Evolutionary conservation across 2,329 filamentous ascomycete genomes (phyloP).

Genomic region (Aureobasidium subglaciale): DNA sequence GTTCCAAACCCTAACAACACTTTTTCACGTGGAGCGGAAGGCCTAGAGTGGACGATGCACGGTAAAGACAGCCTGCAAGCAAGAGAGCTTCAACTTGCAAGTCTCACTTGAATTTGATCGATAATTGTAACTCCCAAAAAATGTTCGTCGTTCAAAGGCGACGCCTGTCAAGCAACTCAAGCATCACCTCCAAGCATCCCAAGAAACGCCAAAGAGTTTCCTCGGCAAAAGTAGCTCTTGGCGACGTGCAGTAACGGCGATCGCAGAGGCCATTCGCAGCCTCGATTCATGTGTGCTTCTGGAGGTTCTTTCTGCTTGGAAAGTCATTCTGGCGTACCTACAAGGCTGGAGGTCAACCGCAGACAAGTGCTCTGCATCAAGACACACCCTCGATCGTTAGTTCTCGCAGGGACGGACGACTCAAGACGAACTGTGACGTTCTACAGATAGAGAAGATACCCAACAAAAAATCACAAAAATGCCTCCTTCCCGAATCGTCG

Average conservation of each 20-base stretch:
- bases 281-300: not conserved
- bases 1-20: not conserved
- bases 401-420: no score
- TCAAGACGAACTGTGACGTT: no score
- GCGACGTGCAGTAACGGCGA: not conserved
- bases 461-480: not conserved
- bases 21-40: not conserved
- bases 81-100: not conserved
- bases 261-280: not conserved
- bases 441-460: no score
- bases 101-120: not conserved
- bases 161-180: not conserved
- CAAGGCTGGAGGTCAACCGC: not conserved
- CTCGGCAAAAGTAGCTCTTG: not conserved
- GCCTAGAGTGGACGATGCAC: not conserved
- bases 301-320: not conserved
- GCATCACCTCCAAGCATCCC: slow-evolving; percentile 1
- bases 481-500: not conserved
- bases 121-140: not conserved
- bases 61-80: not conserved
- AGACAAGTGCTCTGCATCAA: not conserved
- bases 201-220: not conserved
- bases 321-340: not conserved
- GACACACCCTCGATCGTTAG: no score
- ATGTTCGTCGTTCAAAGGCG: not conserved